Percentiles rank a stretch among this genome's conserved stretches.
Evolutionary conservation across 805 yeast species (phyloP).

Genomic region (Huiozyma naganishii): DNA sequence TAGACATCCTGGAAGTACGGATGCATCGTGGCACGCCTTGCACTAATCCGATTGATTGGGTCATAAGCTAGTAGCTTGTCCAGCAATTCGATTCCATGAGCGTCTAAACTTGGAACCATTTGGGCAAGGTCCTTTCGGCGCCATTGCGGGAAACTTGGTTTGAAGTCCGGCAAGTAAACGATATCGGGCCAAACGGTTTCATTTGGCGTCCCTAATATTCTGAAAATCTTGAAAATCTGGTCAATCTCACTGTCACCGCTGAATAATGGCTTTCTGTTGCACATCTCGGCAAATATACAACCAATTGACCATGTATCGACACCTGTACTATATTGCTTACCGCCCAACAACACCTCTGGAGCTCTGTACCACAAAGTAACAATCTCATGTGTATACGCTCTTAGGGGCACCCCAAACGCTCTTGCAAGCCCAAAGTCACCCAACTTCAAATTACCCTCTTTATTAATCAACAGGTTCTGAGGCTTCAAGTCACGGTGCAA

Average conservation of each 20-base stretch:
- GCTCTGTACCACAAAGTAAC: constrained; percentile 98
- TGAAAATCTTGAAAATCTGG: constrained; percentile 82
- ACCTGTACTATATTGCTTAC: constrained; percentile 90
- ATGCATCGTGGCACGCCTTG: constrained; percentile 83
- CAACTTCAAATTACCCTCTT: constrained; percentile 82
- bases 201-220: constrained; percentile 92
- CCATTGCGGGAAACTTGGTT: constrained; percentile 72
- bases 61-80: constrained; percentile 76
- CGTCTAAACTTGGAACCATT: constrained; percentile 69
- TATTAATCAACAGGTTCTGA: constrained; percentile 80
- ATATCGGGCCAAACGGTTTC: constrained; percentile 98
- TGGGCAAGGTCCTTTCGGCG: constrained; percentile 81
- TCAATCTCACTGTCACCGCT: constrained; percentile 96
- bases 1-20: constrained; percentile 39
- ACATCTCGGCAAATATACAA: constrained; percentile 96
- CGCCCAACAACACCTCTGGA: constrained; percentile 91
- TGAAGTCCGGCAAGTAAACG: constrained; percentile 76
- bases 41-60: constrained; percentile 88
- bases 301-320: constrained; percentile 99
- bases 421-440: constrained; percentile 97
- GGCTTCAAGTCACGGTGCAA: constrained; percentile 81
- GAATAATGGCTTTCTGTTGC: constrained; percentile 92
- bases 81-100: constrained; percentile 74
- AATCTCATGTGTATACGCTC: constrained; percentile 94
- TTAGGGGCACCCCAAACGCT: constrained; percentile 96